Conservation (phyloP, 106 monocot genomes). For the Dioscorea dumetorum region DNA sequence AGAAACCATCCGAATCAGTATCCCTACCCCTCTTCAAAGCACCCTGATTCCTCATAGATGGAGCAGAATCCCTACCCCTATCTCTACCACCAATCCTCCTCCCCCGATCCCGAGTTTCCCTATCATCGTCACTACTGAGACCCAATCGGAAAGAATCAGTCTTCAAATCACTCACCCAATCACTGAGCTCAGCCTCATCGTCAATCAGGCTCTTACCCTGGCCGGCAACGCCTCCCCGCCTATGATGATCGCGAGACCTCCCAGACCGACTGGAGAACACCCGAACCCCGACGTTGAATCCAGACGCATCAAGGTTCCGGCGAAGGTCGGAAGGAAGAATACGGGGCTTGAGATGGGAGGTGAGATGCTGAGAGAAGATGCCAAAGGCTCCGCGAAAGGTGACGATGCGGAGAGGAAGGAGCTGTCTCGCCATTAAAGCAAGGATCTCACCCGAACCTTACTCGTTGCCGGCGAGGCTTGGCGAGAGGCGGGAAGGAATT, state of each 20-base stretch:
- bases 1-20: background rate
- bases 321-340: constrained; percentile 4
- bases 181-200: constrained; percentile 90
- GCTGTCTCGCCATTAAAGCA: constrained; percentile 23
- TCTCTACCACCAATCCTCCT: constrained; percentile 2
- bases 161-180: constrained; percentile 70
- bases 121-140: constrained; percentile 23
- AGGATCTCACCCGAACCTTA: too few relatives aligned
- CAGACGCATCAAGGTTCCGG: background rate
- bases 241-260: background rate
- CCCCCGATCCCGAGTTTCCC: background rate
- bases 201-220: constrained; percentile 66
- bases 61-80: constrained; percentile 5
- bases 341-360: background rate
- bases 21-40: constrained; percentile 3
- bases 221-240: constrained; percentile 6
- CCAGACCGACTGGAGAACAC: constrained; percentile 33
- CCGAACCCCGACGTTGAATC: background rate
- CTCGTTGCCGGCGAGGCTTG: too few relatives aligned
- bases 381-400: constrained; percentile 1
- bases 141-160: constrained; percentile 24
- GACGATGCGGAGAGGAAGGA: constrained; percentile 27
- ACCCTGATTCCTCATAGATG: background rate
- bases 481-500: too few relatives aligned
- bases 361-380: background rate